phyloP scores from a whole-genome alignment of 1,284 basidiomycete genomes.

The Ceratobasidium sp. region DNA sequence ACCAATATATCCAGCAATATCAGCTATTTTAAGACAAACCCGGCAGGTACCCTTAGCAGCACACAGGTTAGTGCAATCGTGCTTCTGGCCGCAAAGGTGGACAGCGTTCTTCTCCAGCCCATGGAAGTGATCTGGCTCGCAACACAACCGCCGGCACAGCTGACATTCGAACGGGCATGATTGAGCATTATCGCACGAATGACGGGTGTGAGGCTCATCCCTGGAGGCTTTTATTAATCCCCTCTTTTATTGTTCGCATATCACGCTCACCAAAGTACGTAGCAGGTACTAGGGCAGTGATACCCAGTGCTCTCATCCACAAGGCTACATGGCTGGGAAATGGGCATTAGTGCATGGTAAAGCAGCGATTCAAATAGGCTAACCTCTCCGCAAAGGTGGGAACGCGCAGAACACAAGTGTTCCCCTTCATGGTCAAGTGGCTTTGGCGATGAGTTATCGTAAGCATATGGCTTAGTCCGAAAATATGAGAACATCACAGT shows the following conservation, averaged over 20 bases:
- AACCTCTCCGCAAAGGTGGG: constrained; percentile 69
- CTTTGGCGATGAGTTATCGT: constrained; percentile 52
- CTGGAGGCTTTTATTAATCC: constrained; percentile 54
- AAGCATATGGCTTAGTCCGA: neutral
- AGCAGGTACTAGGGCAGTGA: constrained; percentile 63
- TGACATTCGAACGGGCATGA: constrained; percentile 68
- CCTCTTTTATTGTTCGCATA: no score
- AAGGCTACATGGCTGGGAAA: constrained; percentile 64
- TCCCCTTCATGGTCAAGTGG: constrained; percentile 60
- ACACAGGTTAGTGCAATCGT: constrained; percentile 58
- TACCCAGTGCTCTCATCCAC: constrained; percentile 55
- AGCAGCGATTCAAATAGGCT: neutral
- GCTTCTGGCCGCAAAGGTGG: constrained; percentile 73
- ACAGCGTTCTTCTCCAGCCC: constrained; percentile 59
- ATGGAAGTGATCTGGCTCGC: constrained; percentile 66
- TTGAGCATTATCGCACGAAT: constrained; percentile 64
- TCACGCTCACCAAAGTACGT: constrained; percentile 59
- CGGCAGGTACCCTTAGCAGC: constrained; percentile 54
- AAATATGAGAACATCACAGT: no score
- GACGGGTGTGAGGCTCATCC: constrained; percentile 62
- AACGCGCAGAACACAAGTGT: constrained; percentile 66
- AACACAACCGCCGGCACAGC: constrained; percentile 68
- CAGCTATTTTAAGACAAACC: neutral
- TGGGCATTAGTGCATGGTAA: no score
- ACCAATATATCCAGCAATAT: no score